Evolutionary conservation across 257 asterid species (phyloP), one percentile per base, ranked within the genome.

Genomic region (Scutellaria barbata): DNA sequence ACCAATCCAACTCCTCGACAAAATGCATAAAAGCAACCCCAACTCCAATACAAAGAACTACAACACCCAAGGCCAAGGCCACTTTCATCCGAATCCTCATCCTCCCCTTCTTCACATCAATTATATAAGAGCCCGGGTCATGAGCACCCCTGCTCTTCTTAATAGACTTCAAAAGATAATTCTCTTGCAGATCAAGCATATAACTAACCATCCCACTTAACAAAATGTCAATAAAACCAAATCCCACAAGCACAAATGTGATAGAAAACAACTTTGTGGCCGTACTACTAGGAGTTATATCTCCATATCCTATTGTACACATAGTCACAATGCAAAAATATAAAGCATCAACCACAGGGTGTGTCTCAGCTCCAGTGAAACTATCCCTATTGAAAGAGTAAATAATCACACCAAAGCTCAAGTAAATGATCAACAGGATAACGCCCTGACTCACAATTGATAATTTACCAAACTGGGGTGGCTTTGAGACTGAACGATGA

Each of bases 231-330:
- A 94, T 74, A 76, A 94, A 94, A 20, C 99, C 99, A 57, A 94
- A 91, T 1, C 99, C 99, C 67, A 94, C 92, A 51, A 94, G 92
- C 77, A 94, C 97, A 74, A 94, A 94, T 63, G 86, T 65, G 73
- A 91, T 85, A 6, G 99, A 85, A 54, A 94, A 94, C 83, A 94
- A 10, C 76, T 94, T 94, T 0, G 99, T 83, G 1, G 86, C 71
- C 5, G 84, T 30, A 72, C 85, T 91, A 71, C 69, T 81, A 64
- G 99, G 99, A 20, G 95, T 88, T 76, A 94, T 94, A 76, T 94
- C 99, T 17, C 99, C 99, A 66, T 94, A 94, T 6, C 99, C 99
- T 75, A 94, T 94, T 5, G 99, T 94, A 75, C 99, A 91, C 99
- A 94, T 91, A 14, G 99, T 94, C 37, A 94, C 99, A 68, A 94